Evolutionary conservation across 2,329 filamentous ascomycete species (phyloP).

Genomic region (Mollisia scopiformis): DNA sequence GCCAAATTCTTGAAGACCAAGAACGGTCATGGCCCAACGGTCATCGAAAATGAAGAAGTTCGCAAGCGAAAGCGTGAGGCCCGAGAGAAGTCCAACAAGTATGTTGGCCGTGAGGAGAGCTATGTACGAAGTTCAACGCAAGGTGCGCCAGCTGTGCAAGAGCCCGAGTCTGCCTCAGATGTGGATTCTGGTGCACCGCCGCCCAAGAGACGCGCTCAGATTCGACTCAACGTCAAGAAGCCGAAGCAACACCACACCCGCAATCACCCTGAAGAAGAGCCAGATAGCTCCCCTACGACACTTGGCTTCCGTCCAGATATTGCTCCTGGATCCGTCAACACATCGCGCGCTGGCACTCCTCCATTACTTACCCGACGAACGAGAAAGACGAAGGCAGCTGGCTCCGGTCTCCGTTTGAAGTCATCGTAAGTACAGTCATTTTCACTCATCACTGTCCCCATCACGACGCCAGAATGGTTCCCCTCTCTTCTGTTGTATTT

Average conservation of each 20-base stretch:
- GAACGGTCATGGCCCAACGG: neutral
- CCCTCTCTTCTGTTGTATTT: neutral
- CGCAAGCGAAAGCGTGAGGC: slow-evolving; percentile 30
- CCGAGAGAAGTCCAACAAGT: slow-evolving; percentile 26
- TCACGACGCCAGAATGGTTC: neutral
- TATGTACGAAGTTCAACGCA: neutral
- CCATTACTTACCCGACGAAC: slow-evolving; percentile 51
- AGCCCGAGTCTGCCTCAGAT: neutral
- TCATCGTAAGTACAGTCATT: slow-evolving; percentile 61
- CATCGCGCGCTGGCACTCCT: slow-evolving; percentile 65
- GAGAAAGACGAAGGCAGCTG: slow-evolving; percentile 60
- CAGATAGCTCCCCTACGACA: slow-evolving; percentile 54
- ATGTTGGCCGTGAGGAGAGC: slow-evolving; percentile 17
- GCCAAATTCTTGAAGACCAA: slow-evolving; percentile 5
- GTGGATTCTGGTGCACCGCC: slow-evolving; percentile 6
- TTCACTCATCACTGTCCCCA: slow-evolving; percentile 13
- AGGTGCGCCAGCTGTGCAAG: neutral
- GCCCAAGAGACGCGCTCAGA: slow-evolving; percentile 7
- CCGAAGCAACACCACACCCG: neutral
- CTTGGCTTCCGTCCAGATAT: slow-evolving; percentile 48
- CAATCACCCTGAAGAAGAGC: slow-evolving; percentile 40
- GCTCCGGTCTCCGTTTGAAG: slow-evolving; percentile 61
- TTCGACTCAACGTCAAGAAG: slow-evolving; percentile 1
- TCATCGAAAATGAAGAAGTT: slow-evolving; percentile 11
- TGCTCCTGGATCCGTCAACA: slow-evolving; percentile 49